Base-by-base conservation (phyloP, 306 rosid species). In the Malus domestica region DNA sequence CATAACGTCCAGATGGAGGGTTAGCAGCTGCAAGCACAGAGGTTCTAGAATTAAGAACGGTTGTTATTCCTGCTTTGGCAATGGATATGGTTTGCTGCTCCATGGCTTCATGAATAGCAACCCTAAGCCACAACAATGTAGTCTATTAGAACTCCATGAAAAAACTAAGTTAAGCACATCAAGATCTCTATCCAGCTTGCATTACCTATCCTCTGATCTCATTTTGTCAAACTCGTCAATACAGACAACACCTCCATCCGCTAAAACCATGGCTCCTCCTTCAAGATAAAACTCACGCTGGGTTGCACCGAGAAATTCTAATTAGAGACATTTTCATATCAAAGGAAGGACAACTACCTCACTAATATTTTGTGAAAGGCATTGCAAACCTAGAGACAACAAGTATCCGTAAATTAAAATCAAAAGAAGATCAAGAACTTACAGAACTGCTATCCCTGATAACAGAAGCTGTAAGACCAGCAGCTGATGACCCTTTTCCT, bases 251-350 rank as follows among this genome's bases (percentile, higher is more conserved):
- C 97, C 99, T 44, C 99, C 99, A 81, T 95, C 99, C 22, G 97
- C 99, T 90, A 95, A 88, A 84, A 95, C 97, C 99, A 95, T 92
- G 70, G 99, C 99, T 73, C 99, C 99, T 83, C 99, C 99, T 89
- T 95, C 99, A 78, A 95, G 99, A 86, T 95, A 95, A 83, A 95
- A 95, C 83, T 95, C 99, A 20, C 97, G 96, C 99, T 95, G 85
- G 75, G 82, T 74, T 72, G 60, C 51, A 83, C 78, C 76, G 10
- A 73, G 44, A 62, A 58, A 74, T 29, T 57, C 58, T 42, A 83
- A 78, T 82, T 42, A 83, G 84, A 65, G 61, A 74, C 40, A 76
- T 15, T 75, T 19, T 74, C 62, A 18, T 60, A 23, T 19, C 81
- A 66, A 38, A 54, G 76, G 23, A 29, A 64, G 63, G 80, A 46